Evolutionary conservation across 1,284 basidiomycete species (phyloP).

Genomic region (Ustilago loliicola): DNA sequence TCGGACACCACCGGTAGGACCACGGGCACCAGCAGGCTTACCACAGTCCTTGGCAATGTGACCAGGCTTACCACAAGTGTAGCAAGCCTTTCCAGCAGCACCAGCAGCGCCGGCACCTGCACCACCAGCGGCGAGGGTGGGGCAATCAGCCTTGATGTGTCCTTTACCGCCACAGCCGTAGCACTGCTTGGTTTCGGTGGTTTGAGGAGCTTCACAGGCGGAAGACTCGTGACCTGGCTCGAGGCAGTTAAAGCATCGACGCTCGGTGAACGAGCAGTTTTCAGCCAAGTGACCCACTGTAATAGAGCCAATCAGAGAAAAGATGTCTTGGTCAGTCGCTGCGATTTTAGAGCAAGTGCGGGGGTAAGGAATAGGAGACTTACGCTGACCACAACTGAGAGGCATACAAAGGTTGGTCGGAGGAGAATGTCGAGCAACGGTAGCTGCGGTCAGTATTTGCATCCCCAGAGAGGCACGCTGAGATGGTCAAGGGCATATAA

Average conservation of each 20-base stretch:
- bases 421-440: not conserved
- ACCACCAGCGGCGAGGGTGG: slow-evolving; percentile 9
- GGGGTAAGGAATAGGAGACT: slow-evolving; percentile 13
- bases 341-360: not conserved
- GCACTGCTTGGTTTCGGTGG: slow-evolving; percentile 54
- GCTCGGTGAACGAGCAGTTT: slow-evolving; percentile 50
- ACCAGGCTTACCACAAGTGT: slow-evolving; percentile 26
- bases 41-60: slow-evolving; percentile 1
- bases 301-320: not conserved
- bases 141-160: slow-evolving; percentile 51
- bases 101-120: not conserved
- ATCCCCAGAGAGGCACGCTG: not conserved
- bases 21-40: not conserved
- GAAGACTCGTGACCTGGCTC: slow-evolving; percentile 50
- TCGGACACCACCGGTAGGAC: slow-evolving; percentile 10
- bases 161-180: slow-evolving; percentile 53
- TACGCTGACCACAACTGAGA: slow-evolving; percentile 44
- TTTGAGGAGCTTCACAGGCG: slow-evolving; percentile 44
- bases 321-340: not conserved
- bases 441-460: not conserved
- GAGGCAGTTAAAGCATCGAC: slow-evolving; percentile 59
- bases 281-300: slow-evolving; percentile 57
- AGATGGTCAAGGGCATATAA: not conserved
- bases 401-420: not conserved
- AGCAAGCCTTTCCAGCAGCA: slow-evolving; percentile 18